Evolutionary conservation across 176 grass and related monocot species (phyloP).

Genomic region (Oryza rufipogon): DNA sequence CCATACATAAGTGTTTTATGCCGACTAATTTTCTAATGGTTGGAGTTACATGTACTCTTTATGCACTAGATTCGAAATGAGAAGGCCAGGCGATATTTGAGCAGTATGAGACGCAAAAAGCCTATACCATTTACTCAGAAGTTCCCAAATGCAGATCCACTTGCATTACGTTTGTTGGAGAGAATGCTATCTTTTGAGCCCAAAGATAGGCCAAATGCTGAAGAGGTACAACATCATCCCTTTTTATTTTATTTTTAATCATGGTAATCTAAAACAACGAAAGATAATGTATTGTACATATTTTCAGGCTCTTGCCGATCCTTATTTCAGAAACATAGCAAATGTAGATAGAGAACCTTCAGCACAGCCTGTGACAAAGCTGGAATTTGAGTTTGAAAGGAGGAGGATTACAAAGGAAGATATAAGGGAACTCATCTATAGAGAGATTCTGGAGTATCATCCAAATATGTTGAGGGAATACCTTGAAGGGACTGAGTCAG

Average conservation of each 20-base stretch:
- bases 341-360: conserved; percentile 79
- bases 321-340: conserved; percentile 78
- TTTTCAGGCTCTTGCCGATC: conserved; percentile 68
- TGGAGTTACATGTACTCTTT: conserved; percentile 8
- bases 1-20: not conserved
- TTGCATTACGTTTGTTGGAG: conserved; percentile 62
- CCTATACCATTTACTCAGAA: conserved; percentile 60
- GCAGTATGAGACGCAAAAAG: conserved; percentile 68
- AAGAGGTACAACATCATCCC: conserved; percentile 50
- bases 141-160: conserved; percentile 78
- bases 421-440: conserved; percentile 71
- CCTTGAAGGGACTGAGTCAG: conserved; percentile 61
- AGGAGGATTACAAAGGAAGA: conserved; percentile 71
- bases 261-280: not conserved
- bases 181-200: conserved; percentile 78
- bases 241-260: not conserved
- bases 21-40: not conserved
- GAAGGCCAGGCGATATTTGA: conserved; percentile 75
- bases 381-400: conserved; percentile 85
- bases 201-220: conserved; percentile 75
- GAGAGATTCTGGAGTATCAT: conserved; percentile 83
- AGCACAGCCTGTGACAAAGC: conserved; percentile 65
- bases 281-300: not conserved
- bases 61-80: conserved; percentile 73
- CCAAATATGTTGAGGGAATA: conserved; percentile 77